These are phyloP conservation scores for Colletotrichum sojae DNA, from an alignment of 2,329 filamentous ascomycete genomes.

Conservation along the genomic window DNA sequence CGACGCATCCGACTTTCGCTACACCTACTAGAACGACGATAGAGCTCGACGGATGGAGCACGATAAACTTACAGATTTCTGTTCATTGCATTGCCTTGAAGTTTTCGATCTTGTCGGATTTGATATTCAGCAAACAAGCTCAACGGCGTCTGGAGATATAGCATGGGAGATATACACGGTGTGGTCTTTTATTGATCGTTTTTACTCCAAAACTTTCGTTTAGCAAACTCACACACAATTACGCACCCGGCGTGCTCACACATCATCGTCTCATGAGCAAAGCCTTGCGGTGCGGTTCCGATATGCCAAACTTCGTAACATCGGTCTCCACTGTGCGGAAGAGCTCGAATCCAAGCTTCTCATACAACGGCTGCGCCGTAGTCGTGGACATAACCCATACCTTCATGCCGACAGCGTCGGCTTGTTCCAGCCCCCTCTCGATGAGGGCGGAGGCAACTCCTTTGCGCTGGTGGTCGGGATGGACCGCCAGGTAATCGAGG, in stretches of 20 bases:
- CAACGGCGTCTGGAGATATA: too few relatives aligned
- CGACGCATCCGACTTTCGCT: conserved; percentile 29
- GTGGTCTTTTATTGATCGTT: not conserved
- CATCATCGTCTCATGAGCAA: conserved; percentile 9
- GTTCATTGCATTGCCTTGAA: not conserved
- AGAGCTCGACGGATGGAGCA: too few relatives aligned
- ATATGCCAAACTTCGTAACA: not conserved
- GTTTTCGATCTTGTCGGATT: not conserved
- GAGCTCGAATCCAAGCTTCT: conserved; percentile 21
- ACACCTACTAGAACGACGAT: conserved; percentile 7
- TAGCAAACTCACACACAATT: not conserved
- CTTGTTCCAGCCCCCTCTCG: conserved; percentile 8
- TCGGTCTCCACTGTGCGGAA: not conserved
- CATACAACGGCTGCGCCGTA: conserved; percentile 13
- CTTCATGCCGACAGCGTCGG: conserved; percentile 9
- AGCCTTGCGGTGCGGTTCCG: conserved; percentile 6
- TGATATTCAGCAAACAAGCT: too few relatives aligned
- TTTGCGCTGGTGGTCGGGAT: conserved; percentile 4
- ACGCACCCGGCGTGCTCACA: not conserved
- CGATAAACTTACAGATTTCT: too few relatives aligned
- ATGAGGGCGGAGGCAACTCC: not conserved
- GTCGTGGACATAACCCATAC: conserved; percentile 7
- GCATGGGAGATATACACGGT: too few relatives aligned
- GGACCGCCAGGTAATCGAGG: conserved; percentile 14
- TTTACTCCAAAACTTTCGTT: not conserved